Evolutionary conservation across 2,329 filamentous ascomycete genomes (phyloP).

Genomic region (Penicillium sp.): DNA sequence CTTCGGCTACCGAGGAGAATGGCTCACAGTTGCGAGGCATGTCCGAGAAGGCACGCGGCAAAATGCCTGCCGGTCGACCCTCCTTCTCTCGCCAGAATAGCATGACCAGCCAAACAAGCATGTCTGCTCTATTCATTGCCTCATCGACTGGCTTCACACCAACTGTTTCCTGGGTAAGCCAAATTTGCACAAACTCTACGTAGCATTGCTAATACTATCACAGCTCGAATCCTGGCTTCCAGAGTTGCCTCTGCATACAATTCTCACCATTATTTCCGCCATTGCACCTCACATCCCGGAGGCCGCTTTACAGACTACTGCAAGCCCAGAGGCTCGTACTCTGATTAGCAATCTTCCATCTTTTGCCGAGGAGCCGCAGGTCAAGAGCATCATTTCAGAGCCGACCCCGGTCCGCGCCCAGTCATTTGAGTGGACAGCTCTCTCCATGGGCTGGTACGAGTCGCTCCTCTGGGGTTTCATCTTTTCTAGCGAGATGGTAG

Average conservation of each 20-base stretch:
- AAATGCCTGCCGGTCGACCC: constrained; percentile 82
- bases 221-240: constrained; percentile 92
- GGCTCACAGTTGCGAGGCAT: constrained; percentile 84
- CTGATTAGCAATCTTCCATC: constrained; percentile 45
- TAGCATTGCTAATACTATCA: constrained; percentile 13
- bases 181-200: not conserved
- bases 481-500: constrained; percentile 84
- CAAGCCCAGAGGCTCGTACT: constrained; percentile 42
- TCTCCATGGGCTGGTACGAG: constrained; percentile 94
- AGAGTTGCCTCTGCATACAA: constrained; percentile 83
- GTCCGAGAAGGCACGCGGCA: constrained; percentile 95
- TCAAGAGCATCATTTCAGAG: constrained; percentile 69
- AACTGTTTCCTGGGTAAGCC: constrained; percentile 68
- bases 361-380: constrained; percentile 52
- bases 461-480: constrained; percentile 91
- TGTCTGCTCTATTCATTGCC: constrained; percentile 59
- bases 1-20: constrained; percentile 70
- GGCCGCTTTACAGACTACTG: constrained; percentile 43
- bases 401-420: constrained; percentile 74
- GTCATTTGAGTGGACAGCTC: constrained; percentile 89
- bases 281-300: constrained; percentile 53
- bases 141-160: constrained; percentile 67
- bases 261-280: constrained; percentile 71
- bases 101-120: constrained; percentile 72
- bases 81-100: constrained; percentile 89